Conservation (phyloP, 495 filamentous ascomycete species). For the Annulohypoxylon bovei region DNA sequence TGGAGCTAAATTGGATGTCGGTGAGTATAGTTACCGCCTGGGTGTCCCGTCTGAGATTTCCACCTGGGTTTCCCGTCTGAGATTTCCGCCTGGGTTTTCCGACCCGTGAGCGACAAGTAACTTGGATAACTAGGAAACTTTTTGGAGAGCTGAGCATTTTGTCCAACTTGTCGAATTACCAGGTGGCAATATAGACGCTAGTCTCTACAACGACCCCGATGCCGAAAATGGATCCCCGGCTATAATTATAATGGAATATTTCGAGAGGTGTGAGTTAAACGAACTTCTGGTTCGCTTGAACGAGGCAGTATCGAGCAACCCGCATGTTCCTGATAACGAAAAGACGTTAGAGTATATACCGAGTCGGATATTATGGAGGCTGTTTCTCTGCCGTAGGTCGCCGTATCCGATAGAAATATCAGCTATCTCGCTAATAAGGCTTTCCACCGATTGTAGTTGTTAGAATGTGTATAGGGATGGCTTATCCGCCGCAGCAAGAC, state of each 20-base stretch:
- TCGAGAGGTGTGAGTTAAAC: constrained; percentile 17
- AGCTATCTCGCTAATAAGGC: not conserved
- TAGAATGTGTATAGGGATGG: constrained; percentile 35
- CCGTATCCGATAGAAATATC: not conserved
- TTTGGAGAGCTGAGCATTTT: constrained; percentile 21
- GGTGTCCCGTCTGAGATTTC: not conserved
- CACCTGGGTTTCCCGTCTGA: not conserved
- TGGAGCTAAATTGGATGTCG: constrained; percentile 26
- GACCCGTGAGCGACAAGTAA: not conserved
- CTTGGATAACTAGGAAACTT: constrained; percentile 10
- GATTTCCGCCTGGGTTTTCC: not conserved
- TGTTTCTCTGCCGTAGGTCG: constrained; percentile 30
- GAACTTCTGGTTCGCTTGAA: constrained; percentile 29
- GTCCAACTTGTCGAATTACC: constrained; percentile 12
- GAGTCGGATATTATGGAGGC: constrained; percentile 24
- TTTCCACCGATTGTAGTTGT: constrained; percentile 9
- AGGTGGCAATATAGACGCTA: not conserved
- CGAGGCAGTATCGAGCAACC: constrained; percentile 16
- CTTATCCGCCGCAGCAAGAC: constrained; percentile 19
- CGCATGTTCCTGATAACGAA: not conserved
- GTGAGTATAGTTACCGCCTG: not conserved
- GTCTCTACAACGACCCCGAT: constrained; percentile 11
- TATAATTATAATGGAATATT: constrained; percentile 33
- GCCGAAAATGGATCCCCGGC: not conserved
- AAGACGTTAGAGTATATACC: constrained; percentile 34